Evolutionary conservation across 2,329 filamentous ascomycete genomes (phyloP).

Genomic region (Coniochaeta sp.): DNA sequence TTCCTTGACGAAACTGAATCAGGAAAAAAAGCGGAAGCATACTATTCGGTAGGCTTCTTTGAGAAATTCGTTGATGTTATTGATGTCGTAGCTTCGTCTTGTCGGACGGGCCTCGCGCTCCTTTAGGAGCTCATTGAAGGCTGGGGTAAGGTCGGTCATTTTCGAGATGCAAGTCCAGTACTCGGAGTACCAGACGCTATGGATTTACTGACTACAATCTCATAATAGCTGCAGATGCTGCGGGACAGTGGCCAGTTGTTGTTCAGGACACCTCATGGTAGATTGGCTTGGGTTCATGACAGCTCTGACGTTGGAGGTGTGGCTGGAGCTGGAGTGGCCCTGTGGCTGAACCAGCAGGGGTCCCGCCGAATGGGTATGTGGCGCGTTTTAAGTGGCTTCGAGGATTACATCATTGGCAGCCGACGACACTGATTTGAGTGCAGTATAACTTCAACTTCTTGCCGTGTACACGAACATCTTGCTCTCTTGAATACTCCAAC

Average conservation of each 20-base stretch:
- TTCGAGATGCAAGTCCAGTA: not conserved
- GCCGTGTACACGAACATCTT: not conserved
- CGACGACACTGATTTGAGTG: not conserved
- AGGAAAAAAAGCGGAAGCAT: conserved; percentile 20
- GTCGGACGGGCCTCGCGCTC: conserved; percentile 46
- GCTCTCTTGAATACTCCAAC: too few species aligned
- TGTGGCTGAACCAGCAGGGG: not conserved
- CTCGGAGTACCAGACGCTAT: not conserved
- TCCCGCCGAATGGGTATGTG: not conserved
- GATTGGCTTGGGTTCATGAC: not conserved
- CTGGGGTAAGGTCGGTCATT: conserved; percentile 57
- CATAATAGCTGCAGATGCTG: not conserved
- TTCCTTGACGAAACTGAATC: not conserved
- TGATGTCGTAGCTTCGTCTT: conserved; percentile 31
- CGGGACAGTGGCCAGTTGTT: not conserved
- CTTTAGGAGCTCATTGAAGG: conserved; percentile 62
- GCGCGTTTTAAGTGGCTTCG: not conserved
- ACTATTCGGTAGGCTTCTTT: conserved; percentile 94
- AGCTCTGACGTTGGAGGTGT: conserved; percentile 1
- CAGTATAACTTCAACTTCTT: not conserved
- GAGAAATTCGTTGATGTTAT: conserved; percentile 73
- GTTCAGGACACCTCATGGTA: not conserved
- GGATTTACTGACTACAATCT: not conserved
- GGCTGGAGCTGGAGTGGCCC: not conserved
- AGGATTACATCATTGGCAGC: not conserved